Base-by-base conservation (phyloP, 208 protist species). In the Lotmaria passim region DNA sequence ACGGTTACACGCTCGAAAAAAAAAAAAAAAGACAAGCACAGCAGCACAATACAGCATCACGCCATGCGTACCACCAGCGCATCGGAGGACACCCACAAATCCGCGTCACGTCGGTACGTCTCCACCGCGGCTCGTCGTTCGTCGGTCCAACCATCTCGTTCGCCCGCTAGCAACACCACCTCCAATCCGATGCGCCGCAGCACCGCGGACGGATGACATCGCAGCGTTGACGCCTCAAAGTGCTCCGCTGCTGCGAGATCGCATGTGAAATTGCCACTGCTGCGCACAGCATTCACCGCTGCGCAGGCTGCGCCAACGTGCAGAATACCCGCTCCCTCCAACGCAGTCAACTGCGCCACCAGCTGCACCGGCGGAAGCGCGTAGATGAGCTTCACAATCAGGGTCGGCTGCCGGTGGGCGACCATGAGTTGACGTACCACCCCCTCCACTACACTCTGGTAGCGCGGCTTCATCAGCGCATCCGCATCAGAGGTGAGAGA, bases 131-230 rank as follows among this genome's bases (percentile, higher is more conserved):
- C 26, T 11, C 30, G 46, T 1, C 58, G 47, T 15, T 43, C 61
- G 0, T 43, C 31, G 5, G 21, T 69, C 68, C 75, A 81, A 19
- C 74, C 74, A 0, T 69, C 8, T 2, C 31, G n/a, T 12, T 7
- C 11, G 15, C 46, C 21, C 21, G 19, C 12, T 5, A 17, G 21
- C 33, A 68, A 14, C 21, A 81, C 53, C 26, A 69, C 43, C 6
- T 38, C 57, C 39, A 81, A 43, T 0, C 69, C 75, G 1, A 81
- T 30, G 26, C 75, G 69, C 11, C 75, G 75, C 69, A 81, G 21
- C 11, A 73, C 3, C 33, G 74, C 51, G 4, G 48, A 46, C 0
- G 39, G 31, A 48, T 75, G 66, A 1, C 0, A 38, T 7, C 66
- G 57, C 24, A 72, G 61, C 23, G 30, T 28, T 14, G 34, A 23